Percentiles rank a stretch among this genome's conserved stretches.
Conservation (phyloP, 2,329 filamentous ascomycete species). For the Pezicula neosporulosa region DNA sequence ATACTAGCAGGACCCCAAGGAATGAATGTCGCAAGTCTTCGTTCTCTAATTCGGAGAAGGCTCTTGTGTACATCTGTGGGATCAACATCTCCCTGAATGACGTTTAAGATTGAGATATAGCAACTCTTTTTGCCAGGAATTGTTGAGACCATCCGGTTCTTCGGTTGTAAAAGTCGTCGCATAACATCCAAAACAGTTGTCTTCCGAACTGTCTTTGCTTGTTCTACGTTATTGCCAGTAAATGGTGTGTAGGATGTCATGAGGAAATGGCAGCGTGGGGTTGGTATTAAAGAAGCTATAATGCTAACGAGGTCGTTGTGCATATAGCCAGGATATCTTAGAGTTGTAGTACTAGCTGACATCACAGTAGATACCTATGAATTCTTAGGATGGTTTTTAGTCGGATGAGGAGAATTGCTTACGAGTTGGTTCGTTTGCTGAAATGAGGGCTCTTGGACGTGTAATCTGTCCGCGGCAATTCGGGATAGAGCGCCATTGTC, state of each 20-base stretch:
- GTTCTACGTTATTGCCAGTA: slow-evolving; percentile 91
- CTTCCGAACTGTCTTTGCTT: slow-evolving; percentile 96
- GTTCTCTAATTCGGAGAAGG: slow-evolving; percentile 89
- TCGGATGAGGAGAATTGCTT: slow-evolving; percentile 17
- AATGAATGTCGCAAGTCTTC: slow-evolving; percentile 91
- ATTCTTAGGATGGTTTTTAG: slow-evolving; percentile 7
- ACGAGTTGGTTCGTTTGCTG: slow-evolving; percentile 96
- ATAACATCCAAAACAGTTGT: slow-evolving; percentile 98
- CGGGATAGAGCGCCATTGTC: slow-evolving; percentile 92
- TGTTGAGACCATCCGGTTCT: slow-evolving; percentile 98
- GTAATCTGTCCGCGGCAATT: slow-evolving; percentile 90
- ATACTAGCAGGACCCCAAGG: slow-evolving; percentile 98
- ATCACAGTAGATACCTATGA: slow-evolving; percentile 87
- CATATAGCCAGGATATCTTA: slow-evolving; percentile 98
- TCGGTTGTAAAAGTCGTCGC: slow-evolving; percentile 90
- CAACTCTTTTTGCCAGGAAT: slow-evolving; percentile 95
- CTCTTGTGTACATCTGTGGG: slow-evolving; percentile 99
- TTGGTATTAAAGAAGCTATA: slow-evolving; percentile 91
- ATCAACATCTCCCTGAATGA: slow-evolving; percentile 97
- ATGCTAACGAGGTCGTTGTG: slow-evolving; percentile 99
- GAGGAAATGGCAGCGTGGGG: slow-evolving; percentile 93
- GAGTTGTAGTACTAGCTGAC: slow-evolving; percentile 94
- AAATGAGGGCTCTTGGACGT: slow-evolving; percentile 93
- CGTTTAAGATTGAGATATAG: slow-evolving; percentile 98
- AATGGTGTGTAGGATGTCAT: slow-evolving; percentile 99